Base-by-base conservation (phyloP, 2,329 filamentous ascomycete genomes). In the Fusarium hainanense region DNA sequence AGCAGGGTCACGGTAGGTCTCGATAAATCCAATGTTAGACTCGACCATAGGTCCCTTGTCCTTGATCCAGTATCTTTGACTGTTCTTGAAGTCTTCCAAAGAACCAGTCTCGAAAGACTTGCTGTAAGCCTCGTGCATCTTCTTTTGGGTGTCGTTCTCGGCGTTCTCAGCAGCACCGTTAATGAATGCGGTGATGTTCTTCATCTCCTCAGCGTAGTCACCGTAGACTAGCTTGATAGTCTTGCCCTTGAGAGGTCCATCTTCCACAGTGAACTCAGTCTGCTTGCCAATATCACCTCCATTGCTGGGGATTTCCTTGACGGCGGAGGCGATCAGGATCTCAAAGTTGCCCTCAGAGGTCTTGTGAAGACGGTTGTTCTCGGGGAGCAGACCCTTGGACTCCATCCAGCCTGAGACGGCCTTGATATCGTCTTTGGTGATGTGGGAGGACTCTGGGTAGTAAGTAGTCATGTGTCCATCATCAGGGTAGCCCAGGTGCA, bases 1-100 rank as follows among this genome's bases (percentile, higher is more conserved):
- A 63, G 92, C 90, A 30, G 93, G 93, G 76, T 97, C 93, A 72
- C 93, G 85, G 78, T 96, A 96, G 0, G 92, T 94, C 82, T 96
- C 93, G 54, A 96, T 91, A 76, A 96, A 96, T 2, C 93, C 93
- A 71, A 95, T 87, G 77, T 95, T 93, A 46, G 87, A 90, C 80
- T 96, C 93, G 34, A 97, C 88, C 80, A 88, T 89, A 6, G 93
- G 93, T 21, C 91, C 90, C 78, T 94, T 93, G 77, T 97, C 92
- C 75, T 90, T 89, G 70, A 96, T 93, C 93, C 93, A 96, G 74
- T 87, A 88, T 69, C 92, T 86, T 79, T 96, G 93, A 69, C 90
- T 90, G 76, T 95, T 88, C 79, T 94, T 94, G 84, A 92, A 94
- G 14, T 89, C 89, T 66, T 92, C 85, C 50, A 95, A 84, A 25